Percentiles rank a stretch among this genome's conserved stretches.
These are phyloP conservation scores for Globisporangium ultimum DNA, from an alignment of 352 stramenopile species.

Conservation along the genomic window DNA sequence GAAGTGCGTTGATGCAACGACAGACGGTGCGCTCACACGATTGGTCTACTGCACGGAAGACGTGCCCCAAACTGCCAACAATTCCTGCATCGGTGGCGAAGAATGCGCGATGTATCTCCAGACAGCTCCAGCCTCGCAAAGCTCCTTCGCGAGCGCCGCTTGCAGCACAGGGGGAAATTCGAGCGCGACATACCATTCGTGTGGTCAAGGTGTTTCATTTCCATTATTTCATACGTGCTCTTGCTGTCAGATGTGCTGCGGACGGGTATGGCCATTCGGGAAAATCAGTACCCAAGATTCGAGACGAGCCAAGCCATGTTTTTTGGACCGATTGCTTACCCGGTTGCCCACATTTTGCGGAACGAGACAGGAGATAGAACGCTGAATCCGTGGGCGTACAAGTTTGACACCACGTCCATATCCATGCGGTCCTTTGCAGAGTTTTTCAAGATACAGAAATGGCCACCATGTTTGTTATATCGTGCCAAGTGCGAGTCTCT, in stretches of 20 bases:
- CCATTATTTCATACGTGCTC: constrained; percentile 16
- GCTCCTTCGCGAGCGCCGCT: constrained; percentile 1
- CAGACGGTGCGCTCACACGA: background rate
- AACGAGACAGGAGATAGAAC: background rate
- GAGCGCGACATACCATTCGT: constrained; percentile 15
- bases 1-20: too few relatives aligned
- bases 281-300: background rate
- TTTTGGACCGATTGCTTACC: constrained; percentile 10
- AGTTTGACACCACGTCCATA: constrained; percentile 17
- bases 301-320: constrained; percentile 5
- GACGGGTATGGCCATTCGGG: constrained; percentile 4
- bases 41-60: background rate
- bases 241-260: constrained; percentile 20
- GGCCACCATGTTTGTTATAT: constrained; percentile 9
- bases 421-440: constrained; percentile 10
- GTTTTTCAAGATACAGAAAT: constrained; percentile 6
- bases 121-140: background rate
- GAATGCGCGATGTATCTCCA: background rate
- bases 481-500: background rate
- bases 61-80: too few relatives aligned
- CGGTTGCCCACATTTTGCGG: constrained; percentile 1
- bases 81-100: too few relatives aligned
- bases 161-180: background rate
- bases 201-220: constrained; percentile 7
- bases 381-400: constrained; percentile 12